Evolutionary conservation across 2,329 filamentous ascomycete species (phyloP), one percentile per base, ranked within the genome.

Genomic region (Cytospora leucostoma): DNA sequence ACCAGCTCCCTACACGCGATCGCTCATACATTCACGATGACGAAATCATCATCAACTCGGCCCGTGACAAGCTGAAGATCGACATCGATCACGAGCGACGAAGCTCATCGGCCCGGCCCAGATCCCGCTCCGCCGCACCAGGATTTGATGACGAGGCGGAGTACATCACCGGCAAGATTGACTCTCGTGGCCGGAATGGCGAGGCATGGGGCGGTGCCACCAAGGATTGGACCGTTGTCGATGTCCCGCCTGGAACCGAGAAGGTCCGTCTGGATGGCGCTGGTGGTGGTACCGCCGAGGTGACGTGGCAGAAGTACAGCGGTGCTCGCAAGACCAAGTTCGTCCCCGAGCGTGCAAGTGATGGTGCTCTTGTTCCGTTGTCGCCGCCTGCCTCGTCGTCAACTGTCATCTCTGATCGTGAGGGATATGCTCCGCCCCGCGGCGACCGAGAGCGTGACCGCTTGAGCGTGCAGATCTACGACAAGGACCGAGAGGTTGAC

Each of bases 201-300:
- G 91, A 94, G 75, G 90, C 89, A 27, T 87, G 83, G 73, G 85
- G 90, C 69, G 90, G 91, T 59, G 87, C 86, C 19, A 92, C 89
- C 40, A 87, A 85, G 67, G 89, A 87, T 71, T 96, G 92, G 91
- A 83, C 86, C 60, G 90, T 96, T 66, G 84, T 96, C 44, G 92
- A 96, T 75, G 88, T 96, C 47, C 92, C 91, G 1, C 90, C 92
- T 0, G 92, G 92, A 64, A 94, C 91, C 0, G 89, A 91, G 77
- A 85, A 89, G 49, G 88, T 95, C n/a, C 84, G 85, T 60, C 89
- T 95, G 88, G 90, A 95, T 68, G 91, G 91, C 59, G 82, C 86
- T 32, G 91, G 91, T 21, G 90, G 90, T 55, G 89, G 82, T n/a
- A 81, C 80, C 44, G 88, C 92, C 67, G 91, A 95, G 70, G 86